A percentile compares a stretch with the other conserved stretches of the same genome.
Evolutionary conservation across 164 flowering plant genomes (phyloP).

Genomic region (Platanus orientalis): DNA sequence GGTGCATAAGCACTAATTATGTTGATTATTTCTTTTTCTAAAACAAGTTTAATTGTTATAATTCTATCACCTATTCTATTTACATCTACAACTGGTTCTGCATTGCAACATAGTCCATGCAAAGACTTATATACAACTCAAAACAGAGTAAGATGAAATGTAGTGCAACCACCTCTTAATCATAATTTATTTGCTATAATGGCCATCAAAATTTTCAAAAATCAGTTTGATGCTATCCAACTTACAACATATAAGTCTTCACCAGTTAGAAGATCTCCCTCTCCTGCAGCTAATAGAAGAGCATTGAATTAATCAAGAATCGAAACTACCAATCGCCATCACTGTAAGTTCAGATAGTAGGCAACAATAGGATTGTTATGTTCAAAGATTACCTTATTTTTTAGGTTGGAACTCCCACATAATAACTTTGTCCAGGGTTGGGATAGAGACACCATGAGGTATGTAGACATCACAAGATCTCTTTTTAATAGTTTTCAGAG

Average conservation of each 20-base stretch:
- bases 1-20: too few relatives aligned
- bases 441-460: constrained; percentile 98
- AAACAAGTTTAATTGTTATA: too few relatives aligned
- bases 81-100: too few relatives aligned
- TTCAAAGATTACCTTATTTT: constrained; percentile 55
- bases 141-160: background rate
- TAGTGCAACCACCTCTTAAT: background rate
- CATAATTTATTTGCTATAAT: background rate
- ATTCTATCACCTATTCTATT: too few relatives aligned
- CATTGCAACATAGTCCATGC: constrained; percentile 16
- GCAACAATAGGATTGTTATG: too few relatives aligned
- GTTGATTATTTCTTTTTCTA: too few relatives aligned
- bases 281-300: constrained; percentile 52
- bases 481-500: constrained; percentile 90
- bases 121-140: constrained; percentile 7
- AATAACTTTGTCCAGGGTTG: constrained; percentile 92
- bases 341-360: too few relatives aligned
- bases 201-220: background rate
- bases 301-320: background rate
- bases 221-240: constrained; percentile 11
- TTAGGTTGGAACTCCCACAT: constrained; percentile 96
- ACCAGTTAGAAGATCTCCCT: constrained; percentile 91
- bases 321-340: background rate
- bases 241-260: constrained; percentile 99
- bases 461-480: constrained; percentile 96